A percentile compares a stretch with the other conserved stretches of the same genome.
phyloP scores from a whole-genome alignment of 495 filamentous ascomycete species.

The Diplogelasinospora grovesii region DNA sequence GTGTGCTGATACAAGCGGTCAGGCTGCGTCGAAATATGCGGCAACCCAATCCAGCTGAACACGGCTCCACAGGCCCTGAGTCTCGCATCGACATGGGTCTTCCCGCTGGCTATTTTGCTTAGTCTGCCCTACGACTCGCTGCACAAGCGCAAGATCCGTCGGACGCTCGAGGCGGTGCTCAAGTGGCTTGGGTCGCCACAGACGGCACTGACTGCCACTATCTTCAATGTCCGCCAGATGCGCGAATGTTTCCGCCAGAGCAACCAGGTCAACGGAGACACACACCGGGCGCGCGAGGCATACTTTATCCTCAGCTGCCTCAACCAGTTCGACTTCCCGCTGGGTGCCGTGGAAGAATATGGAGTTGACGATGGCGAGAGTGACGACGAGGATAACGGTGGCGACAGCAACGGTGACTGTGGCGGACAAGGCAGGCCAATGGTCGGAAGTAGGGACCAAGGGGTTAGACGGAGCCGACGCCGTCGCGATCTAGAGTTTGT shows the following conservation, averaged over 20 bases:
- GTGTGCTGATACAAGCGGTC: too few relatives aligned
- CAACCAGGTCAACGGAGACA: neutral
- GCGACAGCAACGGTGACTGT: too few relatives aligned
- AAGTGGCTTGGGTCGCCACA: slow-evolving; percentile 11
- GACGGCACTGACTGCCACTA: slow-evolving; percentile 8
- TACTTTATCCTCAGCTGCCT: slow-evolving; percentile 12
- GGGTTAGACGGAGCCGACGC: too few relatives aligned
- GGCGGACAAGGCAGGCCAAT: too few relatives aligned
- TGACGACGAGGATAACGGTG: too few relatives aligned
- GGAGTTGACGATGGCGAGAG: neutral
- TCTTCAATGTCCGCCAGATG: slow-evolving; percentile 11
- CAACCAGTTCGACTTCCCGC: slow-evolving; percentile 7
- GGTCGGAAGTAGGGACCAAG: too few relatives aligned
- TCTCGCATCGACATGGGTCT: slow-evolving; percentile 9
- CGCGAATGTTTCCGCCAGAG: slow-evolving; percentile 4
- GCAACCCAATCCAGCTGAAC: neutral
- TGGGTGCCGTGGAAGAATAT: too few relatives aligned
- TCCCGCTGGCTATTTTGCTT: slow-evolving; percentile 8
- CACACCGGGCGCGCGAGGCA: neutral
- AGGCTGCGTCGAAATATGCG: slow-evolving; percentile 7
- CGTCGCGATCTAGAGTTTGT: too few relatives aligned
- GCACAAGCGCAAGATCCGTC: slow-evolving; percentile 2
- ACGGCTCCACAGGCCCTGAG: neutral
- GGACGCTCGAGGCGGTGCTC: slow-evolving; percentile 4
- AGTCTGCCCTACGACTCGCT: slow-evolving; percentile 9